Conservation (phyloP, 176 grass and related monocot genomes). For the Urochloa ruziziensis region DNA sequence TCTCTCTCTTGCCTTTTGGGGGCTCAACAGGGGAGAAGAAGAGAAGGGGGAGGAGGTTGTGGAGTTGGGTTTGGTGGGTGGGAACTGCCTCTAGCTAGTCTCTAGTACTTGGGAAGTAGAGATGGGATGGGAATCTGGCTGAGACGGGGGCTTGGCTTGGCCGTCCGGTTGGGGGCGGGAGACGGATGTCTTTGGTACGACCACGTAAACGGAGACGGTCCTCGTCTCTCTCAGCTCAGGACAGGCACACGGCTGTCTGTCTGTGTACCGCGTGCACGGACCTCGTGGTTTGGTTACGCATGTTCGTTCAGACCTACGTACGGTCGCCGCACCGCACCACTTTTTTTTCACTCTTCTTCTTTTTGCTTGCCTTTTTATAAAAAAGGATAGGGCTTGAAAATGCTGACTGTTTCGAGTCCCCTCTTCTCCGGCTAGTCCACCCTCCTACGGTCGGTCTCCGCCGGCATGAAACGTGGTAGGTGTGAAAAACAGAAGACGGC, state of each 20-base stretch:
- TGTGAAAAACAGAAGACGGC: no score
- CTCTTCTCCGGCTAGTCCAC: no score
- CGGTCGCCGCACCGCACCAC: not conserved
- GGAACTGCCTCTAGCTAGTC: not conserved
- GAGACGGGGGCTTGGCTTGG: not conserved
- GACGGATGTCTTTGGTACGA: not conserved
- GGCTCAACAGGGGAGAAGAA: not conserved
- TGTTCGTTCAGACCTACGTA: constrained; percentile 6
- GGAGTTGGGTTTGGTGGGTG: constrained; percentile 32
- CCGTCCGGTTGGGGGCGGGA: not conserved
- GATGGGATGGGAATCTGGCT: not conserved
- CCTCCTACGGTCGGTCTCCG: no score
- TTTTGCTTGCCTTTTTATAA: not conserved
- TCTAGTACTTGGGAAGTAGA: not conserved
- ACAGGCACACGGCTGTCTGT: not conserved
- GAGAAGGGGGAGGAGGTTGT: not conserved
- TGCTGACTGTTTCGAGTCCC: no score
- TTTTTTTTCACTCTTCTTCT: not conserved
- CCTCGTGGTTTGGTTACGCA: constrained; percentile 1
- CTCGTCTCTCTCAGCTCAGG: not conserved
- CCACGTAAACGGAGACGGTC: constrained; percentile 28
- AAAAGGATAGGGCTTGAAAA: no score
- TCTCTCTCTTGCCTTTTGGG: not conserved
- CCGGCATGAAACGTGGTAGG: no score
- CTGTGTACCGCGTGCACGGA: not conserved